phyloP scores from a whole-genome alignment of 768 basidiomycete genomes.

The Suillus sp. region DNA sequence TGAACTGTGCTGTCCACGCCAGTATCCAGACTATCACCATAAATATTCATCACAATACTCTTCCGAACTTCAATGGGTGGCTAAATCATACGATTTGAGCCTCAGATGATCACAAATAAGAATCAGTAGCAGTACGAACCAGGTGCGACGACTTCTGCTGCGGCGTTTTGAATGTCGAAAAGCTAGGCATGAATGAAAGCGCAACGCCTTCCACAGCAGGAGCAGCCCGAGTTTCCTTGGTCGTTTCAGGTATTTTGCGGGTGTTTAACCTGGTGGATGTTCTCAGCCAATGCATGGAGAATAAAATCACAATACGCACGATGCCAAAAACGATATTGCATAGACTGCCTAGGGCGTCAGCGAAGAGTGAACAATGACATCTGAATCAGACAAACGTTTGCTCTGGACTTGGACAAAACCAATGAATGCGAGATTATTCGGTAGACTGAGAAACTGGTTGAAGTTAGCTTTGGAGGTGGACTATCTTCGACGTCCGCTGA shows the following conservation, averaged over 20 bases:
- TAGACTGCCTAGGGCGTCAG: constrained; percentile 14
- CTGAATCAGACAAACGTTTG: constrained; percentile 13
- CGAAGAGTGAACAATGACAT: neutral
- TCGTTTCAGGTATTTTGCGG: neutral
- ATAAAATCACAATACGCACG: constrained; percentile 11
- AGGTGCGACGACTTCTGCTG: neutral
- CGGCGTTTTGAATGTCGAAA: neutral
- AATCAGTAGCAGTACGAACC: neutral
- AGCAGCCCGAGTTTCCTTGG: neutral
- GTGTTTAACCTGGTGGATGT: neutral
- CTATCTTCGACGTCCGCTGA: neutral
- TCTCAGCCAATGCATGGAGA: neutral
- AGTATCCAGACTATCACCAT: neutral
- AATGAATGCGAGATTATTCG: constrained; percentile 11
- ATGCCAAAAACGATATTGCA: constrained; percentile 22
- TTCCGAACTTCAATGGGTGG: constrained; percentile 1
- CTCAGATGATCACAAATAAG: neutral
- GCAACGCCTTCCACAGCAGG: neutral
- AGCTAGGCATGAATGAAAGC: neutral
- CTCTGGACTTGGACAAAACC: constrained; percentile 22
- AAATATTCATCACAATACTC: neutral
- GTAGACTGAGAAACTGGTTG: constrained; percentile 14
- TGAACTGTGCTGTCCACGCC: neutral
- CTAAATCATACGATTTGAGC: neutral
- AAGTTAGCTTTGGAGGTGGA: neutral